Base-by-base conservation (phyloP, 805 yeast genomes). In the Wickerhamiella shivajii region DNA sequence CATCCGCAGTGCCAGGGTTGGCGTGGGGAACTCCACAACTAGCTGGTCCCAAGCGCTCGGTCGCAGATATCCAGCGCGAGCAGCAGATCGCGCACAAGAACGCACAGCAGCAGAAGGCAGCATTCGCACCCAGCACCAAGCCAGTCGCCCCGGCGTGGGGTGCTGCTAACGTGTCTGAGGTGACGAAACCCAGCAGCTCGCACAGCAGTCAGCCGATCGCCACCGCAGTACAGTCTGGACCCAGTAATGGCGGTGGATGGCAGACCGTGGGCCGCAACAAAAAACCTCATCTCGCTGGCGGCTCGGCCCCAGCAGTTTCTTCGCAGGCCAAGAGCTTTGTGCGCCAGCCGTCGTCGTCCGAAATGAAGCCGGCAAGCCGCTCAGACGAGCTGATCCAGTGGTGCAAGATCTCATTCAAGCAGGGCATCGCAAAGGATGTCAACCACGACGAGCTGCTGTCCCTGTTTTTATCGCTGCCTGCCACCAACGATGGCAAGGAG, bases 401-500 rank as follows among this genome's bases (percentile, higher is more conserved):
- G 66, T 54, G 59, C 42, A 51, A 57, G 18, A 24, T 43, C 16
- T 32, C 56, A 11, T 52, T 60, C 30, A 43, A 43, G 35, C 44
- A 46, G 35, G 72, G 67, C 40, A 62, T 87, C 51, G 75, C 80
- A 50, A 67, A 74, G 7, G 75, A 80, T 12, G 84, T 85, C 25
- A 74, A 83, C 26, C 66, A 66, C 30, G 79, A 76, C 41, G 94
- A 79, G 51, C 71, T 90, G 26, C 61, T 87, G 31, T 74, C 77
- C 36, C 74, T 90, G 50, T 66, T 90, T 46, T 60, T 85, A 41
- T 74, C 83, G 40, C 66, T 87, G 41, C 95, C 96, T 22, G 57
- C 67, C n/a, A 69, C 74, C 24, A 46, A 64, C 5, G 94, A 83
- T 44, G 71, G 93, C 0, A 63, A 67, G 31, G 93, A 76, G 52